phyloP scores from a whole-genome alignment of 495 filamentous ascomycete species.

The Bacidia gigantensis region DNA sequence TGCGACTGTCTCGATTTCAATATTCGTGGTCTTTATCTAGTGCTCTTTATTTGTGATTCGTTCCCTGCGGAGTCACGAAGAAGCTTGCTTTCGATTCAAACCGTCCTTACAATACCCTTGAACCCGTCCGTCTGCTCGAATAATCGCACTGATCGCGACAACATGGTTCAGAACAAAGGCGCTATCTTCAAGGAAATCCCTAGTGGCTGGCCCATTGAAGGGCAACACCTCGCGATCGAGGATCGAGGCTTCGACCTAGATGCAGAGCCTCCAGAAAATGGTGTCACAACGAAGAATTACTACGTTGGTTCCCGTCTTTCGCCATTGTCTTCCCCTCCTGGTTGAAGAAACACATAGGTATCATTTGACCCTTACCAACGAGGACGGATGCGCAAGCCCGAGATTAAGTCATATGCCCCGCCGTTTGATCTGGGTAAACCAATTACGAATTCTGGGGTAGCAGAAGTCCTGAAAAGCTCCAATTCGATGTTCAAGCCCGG shows the following conservation, averaged over 20 bases:
- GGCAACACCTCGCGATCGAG: conserved; percentile 63
- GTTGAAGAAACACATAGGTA: too few relatives aligned
- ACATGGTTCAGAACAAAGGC: conserved; percentile 51
- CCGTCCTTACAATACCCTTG: too few relatives aligned
- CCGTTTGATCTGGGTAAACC: conserved; percentile 42
- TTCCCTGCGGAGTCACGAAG: too few relatives aligned
- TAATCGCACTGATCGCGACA: too few relatives aligned
- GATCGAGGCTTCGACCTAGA: conserved; percentile 49
- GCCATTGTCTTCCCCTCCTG: too few relatives aligned
- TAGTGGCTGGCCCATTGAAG: conserved; percentile 50
- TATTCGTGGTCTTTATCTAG: too few relatives aligned
- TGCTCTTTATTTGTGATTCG: too few relatives aligned
- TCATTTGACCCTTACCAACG: conserved; percentile 88
- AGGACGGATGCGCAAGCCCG: conserved; percentile 42
- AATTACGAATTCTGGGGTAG: conserved; percentile 42
- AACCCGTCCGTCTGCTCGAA: too few relatives aligned
- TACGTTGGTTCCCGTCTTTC: too few relatives aligned
- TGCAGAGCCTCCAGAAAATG: conserved; percentile 49
- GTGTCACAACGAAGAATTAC: conserved; percentile 57
- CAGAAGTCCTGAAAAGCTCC: conserved; percentile 54
- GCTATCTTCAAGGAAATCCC: conserved; percentile 68
- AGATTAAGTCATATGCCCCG: conserved; percentile 48
- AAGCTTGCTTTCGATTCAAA: too few relatives aligned
- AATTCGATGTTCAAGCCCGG: conserved; percentile 46
- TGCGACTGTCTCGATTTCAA: too few relatives aligned